Evolutionary conservation across 768 basidiomycete species (phyloP), one percentile per base, ranked within the genome.

Genomic region (Termitomyces sp.): DNA sequence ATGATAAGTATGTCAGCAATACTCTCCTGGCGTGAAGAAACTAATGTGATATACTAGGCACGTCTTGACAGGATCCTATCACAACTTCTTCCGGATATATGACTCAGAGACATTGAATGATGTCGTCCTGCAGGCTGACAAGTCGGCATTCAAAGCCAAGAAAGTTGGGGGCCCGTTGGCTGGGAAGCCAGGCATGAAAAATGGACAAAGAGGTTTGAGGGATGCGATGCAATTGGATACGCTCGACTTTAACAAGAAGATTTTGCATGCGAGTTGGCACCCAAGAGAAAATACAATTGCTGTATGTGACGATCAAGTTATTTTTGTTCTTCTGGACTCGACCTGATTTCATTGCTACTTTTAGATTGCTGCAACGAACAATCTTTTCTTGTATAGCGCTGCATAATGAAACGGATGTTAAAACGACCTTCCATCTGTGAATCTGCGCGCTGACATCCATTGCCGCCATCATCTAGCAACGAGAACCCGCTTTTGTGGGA

Each of bases 41-140:
- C 66, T 73, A 51, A 71, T 58, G 51, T 59, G 6, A 51, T 52
- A 38, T 18, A 44, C 61, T n/a, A 99, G 97, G 69, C 88, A 95
- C 72, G 94, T 98, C 60, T 79, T 99, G 63, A 98, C 97, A n/a
- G 97, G 97, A 47, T 98, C 97, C 53, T 99, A 99, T 78, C 96
- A 98, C 79, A 99, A 99, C 77, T 98, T 96, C 78, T 95, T 99
- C 90, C 94, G 95, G 73, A 97, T 99, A 85, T 99, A 94, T 76
- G 96, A 98, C 73, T 85, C 87, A 55, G 93, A 96, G 61, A 86
- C 87, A 35, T 70, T 86, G 62, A 89, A 87, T 61, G 97, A 98
- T 68, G 87, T 95, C 47, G 92, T 98, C 13, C 76, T 99, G 57
- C 97, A 98, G 74, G 97, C 97, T 2, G 97, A 99, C 79, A 99